phyloP scores from a whole-genome alignment of 2,329 filamentous ascomycete species.

The Zymoseptoria pseudotritici region DNA sequence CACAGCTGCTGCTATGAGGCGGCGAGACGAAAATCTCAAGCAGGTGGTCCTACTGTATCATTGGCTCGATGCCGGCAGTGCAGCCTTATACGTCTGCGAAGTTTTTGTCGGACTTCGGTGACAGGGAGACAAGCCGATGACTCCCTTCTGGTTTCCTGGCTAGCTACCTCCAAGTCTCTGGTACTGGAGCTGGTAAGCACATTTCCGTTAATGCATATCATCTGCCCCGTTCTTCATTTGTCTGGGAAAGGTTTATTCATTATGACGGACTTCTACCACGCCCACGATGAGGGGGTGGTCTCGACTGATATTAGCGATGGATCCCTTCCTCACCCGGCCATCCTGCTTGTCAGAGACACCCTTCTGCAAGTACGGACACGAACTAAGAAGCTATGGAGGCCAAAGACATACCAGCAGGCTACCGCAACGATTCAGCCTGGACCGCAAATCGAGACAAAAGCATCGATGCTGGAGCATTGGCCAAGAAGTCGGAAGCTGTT shows the following conservation, averaged over 20 bases:
- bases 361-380: background rate
- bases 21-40: background rate
- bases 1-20: background rate
- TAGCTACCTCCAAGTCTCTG: background rate
- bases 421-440: background rate
- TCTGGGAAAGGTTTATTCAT: background rate
- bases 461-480: background rate
- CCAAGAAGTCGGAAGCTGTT: background rate
- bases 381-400: background rate
- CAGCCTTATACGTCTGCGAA: background rate
- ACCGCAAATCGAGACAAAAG: background rate
- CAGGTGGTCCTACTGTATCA: background rate
- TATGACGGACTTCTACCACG: background rate
- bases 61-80: background rate
- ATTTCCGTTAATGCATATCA: background rate
- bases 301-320: background rate
- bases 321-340: background rate
- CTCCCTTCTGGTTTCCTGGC: background rate
- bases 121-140: background rate
- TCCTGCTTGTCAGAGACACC: background rate
- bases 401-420: background rate
- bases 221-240: background rate
- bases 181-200: background rate
- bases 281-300: background rate
- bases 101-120: background rate